These are phyloP conservation scores for Pseudofabraea citricarpa DNA, from an alignment of 2,329 filamentous ascomycete species.

Conservation along the genomic window DNA sequence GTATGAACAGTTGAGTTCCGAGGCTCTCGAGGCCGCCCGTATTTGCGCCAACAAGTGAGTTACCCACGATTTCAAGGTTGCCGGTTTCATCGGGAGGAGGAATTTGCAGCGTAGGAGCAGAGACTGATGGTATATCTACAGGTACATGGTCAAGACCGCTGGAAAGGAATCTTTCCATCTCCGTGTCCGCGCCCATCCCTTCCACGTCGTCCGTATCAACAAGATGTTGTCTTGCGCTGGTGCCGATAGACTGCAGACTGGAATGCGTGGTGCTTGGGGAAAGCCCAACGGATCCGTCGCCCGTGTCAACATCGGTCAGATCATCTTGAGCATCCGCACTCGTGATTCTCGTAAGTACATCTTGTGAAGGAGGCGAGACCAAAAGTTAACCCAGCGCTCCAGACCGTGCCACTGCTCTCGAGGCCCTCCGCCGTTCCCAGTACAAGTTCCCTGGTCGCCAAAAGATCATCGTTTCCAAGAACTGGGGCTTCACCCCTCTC, in stretches of 20 bases:
- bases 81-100: conserved; percentile 1
- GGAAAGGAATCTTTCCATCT: conserved; percentile 74
- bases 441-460: conserved; percentile 99
- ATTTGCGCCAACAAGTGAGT: conserved; percentile 98
- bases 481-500: conserved; percentile 99
- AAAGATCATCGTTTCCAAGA: conserved; percentile 99
- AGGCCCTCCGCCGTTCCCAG: conserved; percentile 98
- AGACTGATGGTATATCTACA: conserved; percentile 12
- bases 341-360: conserved; percentile 74
- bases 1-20: conserved; percentile 99
- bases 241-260: conserved; percentile 99
- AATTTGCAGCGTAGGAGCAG: neutral
- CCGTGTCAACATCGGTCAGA: conserved; percentile 99
- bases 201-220: conserved; percentile 99
- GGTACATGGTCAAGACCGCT: conserved; percentile 62
- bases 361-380: too few relatives aligned
- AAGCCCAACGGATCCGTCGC: conserved; percentile 99
- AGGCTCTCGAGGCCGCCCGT: conserved; percentile 98
- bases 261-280: conserved; percentile 99
- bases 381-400: too few relatives aligned
- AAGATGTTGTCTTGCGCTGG: conserved; percentile 99
- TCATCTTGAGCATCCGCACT: conserved; percentile 94
- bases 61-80: conserved; percentile 3
- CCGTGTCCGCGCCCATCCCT: conserved; percentile 87
- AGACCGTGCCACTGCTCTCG: conserved; percentile 90